Evolutionary conservation across 257 asterid species (phyloP).

Genomic region (Avicennia marina): DNA sequence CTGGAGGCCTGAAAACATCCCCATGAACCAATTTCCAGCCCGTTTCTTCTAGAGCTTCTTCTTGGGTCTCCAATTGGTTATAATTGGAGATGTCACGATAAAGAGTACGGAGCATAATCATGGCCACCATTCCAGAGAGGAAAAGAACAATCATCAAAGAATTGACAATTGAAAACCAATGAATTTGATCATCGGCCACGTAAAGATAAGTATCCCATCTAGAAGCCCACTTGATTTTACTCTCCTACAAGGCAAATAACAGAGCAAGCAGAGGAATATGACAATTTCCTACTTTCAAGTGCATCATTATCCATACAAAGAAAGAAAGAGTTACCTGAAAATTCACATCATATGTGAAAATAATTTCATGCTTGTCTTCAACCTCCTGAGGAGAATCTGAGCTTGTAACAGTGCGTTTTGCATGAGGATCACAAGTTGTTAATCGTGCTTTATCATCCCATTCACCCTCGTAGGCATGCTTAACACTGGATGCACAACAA

Average conservation of each 20-base stretch:
- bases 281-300: no score
- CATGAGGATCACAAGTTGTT: conserved; percentile 80
- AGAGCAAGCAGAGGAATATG: neutral
- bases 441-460: conserved; percentile 57
- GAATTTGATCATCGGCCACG: conserved; percentile 85
- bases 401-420: conserved; percentile 61
- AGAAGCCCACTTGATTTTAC: conserved; percentile 93
- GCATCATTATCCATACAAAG: neutral
- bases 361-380: conserved; percentile 64
- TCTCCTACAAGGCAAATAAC: conserved; percentile 56
- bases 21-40: conserved; percentile 92
- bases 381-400: conserved; percentile 83
- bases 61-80: no score
- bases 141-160: conserved; percentile 91
- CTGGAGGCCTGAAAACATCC: conserved; percentile 82
- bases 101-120: conserved; percentile 83
- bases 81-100: conserved; percentile 82
- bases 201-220: conserved; percentile 89
- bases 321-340: conserved; percentile 49
- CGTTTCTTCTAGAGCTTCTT: conserved; percentile 80
- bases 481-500: conserved; percentile 44
- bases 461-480: conserved; percentile 73
- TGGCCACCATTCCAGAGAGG: conserved; percentile 92
- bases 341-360: conserved; percentile 84
- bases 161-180: conserved; percentile 84